Evolutionary conservation across 371 early-diverging fungal species (phyloP).

Genomic region (Mortierella sp.): DNA sequence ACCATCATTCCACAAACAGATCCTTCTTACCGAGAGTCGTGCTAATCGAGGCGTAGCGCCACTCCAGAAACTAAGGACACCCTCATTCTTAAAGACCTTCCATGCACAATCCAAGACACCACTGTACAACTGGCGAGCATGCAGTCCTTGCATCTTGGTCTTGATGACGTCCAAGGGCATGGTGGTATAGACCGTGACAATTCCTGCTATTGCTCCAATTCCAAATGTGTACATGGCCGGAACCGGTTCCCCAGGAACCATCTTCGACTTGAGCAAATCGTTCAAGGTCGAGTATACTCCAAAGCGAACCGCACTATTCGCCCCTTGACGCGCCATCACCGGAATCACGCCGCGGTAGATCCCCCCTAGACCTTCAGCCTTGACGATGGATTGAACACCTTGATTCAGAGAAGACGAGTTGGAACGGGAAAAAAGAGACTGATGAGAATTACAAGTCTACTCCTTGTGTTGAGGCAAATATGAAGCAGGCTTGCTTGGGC

Average conservation of each 20-base stretch:
- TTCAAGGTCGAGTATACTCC: constrained; percentile 83
- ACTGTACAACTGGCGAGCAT: constrained; percentile 73
- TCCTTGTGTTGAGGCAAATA: no score
- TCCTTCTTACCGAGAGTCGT: constrained; percentile 87
- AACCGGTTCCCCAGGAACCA: constrained; percentile 45
- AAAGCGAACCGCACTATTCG: constrained; percentile 92
- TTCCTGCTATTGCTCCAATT: constrained; percentile 87
- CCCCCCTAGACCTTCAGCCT: constrained; percentile 83
- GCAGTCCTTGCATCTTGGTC: constrained; percentile 91
- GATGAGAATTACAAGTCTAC: no score
- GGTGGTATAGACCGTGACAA: constrained; percentile 90
- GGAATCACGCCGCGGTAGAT: constrained; percentile 91
- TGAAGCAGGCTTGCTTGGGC: no score
- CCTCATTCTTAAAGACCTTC: constrained; percentile 79
- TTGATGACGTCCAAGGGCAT: constrained; percentile 97
- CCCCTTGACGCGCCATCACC: constrained; percentile 92
- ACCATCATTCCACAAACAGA: no score
- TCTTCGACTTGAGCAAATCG: constrained; percentile 61
- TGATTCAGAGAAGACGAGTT: background rate
- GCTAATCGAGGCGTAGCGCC: constrained; percentile 93
- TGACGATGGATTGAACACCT: constrained; percentile 66
- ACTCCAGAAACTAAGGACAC: constrained; percentile 88
- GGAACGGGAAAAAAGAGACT: no score
- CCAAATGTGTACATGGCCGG: constrained; percentile 78
- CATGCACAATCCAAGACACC: constrained; percentile 79